These are phyloP conservation scores for Diaporthe citri DNA, from an alignment of 2,329 filamentous ascomycete species.

Conservation along the genomic window DNA sequence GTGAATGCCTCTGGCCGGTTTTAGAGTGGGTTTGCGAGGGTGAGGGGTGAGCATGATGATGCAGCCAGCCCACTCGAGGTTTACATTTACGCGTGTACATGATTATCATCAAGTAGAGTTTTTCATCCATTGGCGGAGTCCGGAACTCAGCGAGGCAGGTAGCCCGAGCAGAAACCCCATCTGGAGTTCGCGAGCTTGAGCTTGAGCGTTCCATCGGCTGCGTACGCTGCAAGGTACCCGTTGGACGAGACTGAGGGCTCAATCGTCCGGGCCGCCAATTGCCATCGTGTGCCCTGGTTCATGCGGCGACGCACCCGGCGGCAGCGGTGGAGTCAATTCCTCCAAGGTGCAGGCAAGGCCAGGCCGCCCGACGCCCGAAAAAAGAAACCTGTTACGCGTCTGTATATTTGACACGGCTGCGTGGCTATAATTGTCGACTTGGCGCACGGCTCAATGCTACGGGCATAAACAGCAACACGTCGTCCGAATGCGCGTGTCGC, in stretches of 20 bases:
- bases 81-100: background rate
- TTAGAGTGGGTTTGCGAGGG: background rate
- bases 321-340: conserved; percentile 12
- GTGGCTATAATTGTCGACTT: conserved; percentile 14
- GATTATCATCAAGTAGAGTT: background rate
- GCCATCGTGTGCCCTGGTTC: conserved; percentile 26
- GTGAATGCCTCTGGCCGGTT: background rate
- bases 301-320: conserved; percentile 7
- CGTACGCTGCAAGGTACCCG: conserved; percentile 20
- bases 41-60: background rate
- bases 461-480: conserved; percentile 6
- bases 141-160: conserved; percentile 23
- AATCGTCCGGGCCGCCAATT: conserved; percentile 31
- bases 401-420: conserved; percentile 25
- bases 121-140: conserved; percentile 2
- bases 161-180: background rate
- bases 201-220: conserved; percentile 14
- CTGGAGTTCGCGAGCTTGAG: conserved; percentile 14
- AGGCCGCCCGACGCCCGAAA: conserved; percentile 3
- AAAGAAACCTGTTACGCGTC: conserved; percentile 20
- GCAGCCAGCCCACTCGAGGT: background rate
- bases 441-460: conserved; percentile 6
- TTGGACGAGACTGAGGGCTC: conserved; percentile 3
- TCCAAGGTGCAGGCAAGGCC: background rate
- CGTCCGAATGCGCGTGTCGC: conserved; percentile 14